Evolutionary conservation across 2,329 filamentous ascomycete genomes (phyloP).

Genomic region (Ceratocystis destructans): DNA sequence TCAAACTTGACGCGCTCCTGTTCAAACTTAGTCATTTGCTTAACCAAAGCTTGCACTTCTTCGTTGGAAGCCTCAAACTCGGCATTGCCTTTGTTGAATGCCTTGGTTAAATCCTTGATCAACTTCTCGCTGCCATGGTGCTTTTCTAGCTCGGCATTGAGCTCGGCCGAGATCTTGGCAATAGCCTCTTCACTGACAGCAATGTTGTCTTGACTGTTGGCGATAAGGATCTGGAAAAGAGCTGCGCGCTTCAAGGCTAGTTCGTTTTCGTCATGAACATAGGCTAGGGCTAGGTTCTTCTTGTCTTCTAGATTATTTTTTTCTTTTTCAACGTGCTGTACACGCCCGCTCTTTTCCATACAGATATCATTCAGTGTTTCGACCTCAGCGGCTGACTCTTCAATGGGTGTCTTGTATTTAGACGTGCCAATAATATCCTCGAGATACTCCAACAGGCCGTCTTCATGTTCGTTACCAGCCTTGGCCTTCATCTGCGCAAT

Average conservation of each 20-base stretch:
- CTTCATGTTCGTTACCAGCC: slow-evolving; percentile 85
- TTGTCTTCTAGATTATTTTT: slow-evolving; percentile 87
- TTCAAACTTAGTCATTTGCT: slow-evolving; percentile 84
- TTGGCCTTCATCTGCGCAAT: slow-evolving; percentile 99
- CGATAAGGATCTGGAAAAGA: slow-evolving; percentile 81
- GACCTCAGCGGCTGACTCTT: slow-evolving; percentile 80
- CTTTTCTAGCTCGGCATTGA: slow-evolving; percentile 79
- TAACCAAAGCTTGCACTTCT: slow-evolving; percentile 60
- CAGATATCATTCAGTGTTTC: slow-evolving; percentile 91
- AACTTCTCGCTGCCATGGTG: slow-evolving; percentile 79
- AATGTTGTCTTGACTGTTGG: slow-evolving; percentile 79
- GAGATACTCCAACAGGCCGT: slow-evolving; percentile 88
- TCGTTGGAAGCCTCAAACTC: slow-evolving; percentile 75
- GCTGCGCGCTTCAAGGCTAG: slow-evolving; percentile 77
- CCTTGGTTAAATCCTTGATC: slow-evolving; percentile 79
- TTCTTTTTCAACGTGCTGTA: slow-evolving; percentile 97
- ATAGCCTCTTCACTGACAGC: slow-evolving; percentile 81
- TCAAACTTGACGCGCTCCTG: slow-evolving; percentile 96
- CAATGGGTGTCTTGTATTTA: slow-evolving; percentile 94
- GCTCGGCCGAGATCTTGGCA: slow-evolving; percentile 72
- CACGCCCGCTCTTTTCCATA: slow-evolving; percentile 83
- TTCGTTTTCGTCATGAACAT: slow-evolving; percentile 85
- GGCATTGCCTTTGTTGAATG: slow-evolving; percentile 68
- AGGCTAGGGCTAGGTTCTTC: slow-evolving; percentile 86
- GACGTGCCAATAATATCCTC: slow-evolving; percentile 98